Base-by-base conservation (phyloP, 2,329 filamentous ascomycete genomes). In the Scedosporium apiospermum region DNA sequence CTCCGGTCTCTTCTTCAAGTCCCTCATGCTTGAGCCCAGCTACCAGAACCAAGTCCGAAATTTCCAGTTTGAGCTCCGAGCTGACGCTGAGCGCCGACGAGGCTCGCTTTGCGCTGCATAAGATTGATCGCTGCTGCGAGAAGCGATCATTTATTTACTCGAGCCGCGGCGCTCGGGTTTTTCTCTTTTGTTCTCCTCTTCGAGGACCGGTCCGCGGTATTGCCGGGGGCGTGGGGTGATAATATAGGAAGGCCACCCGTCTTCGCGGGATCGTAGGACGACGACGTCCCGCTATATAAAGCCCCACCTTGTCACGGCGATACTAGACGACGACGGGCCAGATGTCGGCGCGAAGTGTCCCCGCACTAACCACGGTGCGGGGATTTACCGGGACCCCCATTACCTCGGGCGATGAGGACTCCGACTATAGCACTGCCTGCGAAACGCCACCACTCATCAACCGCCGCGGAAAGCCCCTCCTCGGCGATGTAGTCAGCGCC, bases 401-500 rank as follows among this genome's bases (percentile, higher is more conserved):
- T 61, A 76, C 77, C 4, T 85, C 83, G 42, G 81, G 79, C 66
- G 82, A 86, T 66, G 83, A 85, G 64, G 82, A 85, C 65, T 83
- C 81, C 58, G 83, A 85, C 69, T 73, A 75, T 66, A 77, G 75
- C 63, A 62, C 62, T 23, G 63, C 67, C 66, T 73, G 70, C 68
- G 72, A 74, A 61, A 77, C 74, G 3, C 74, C 75, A 3, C 73
- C 70, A 55, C 71, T 71, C 66, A 73, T 68, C 61, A 73, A 70
- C 66, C 76, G 71, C 66, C 76, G 75, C 62, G 75, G 75, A 61
- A 77, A 75, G 46, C 67, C 72, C 62, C 75, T 75, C 53, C 72
- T 85, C 60, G 75, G 83, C 70, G 82, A 86, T 71, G 78, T 85
- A 16, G 80, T 86, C 67, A 86, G 83, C 71, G 81, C 81, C 63